Evolutionary conservation across 2,329 filamentous ascomycete species (phyloP).

Genomic region (Hortaea sp.): DNA sequence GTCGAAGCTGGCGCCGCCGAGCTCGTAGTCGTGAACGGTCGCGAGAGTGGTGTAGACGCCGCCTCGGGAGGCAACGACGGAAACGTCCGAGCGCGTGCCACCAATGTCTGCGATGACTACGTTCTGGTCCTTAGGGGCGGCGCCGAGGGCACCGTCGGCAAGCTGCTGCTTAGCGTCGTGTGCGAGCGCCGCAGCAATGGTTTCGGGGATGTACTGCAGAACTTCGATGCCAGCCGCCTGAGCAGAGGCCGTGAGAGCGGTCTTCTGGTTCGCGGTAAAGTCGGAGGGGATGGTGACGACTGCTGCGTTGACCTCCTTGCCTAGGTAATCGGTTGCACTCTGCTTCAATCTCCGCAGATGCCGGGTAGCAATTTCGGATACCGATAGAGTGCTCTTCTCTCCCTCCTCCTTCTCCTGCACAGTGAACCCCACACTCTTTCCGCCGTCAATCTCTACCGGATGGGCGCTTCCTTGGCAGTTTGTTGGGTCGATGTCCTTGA

Average conservation of each 20-base stretch:
- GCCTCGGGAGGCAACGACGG: constrained; percentile 80
- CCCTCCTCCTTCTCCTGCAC: constrained; percentile 56
- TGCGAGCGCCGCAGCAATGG: constrained; percentile 76
- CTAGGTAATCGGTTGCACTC: constrained; percentile 84
- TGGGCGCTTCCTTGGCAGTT: constrained; percentile 91
- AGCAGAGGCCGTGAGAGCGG: constrained; percentile 66
- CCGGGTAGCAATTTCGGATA: constrained; percentile 73
- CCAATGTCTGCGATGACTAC: constrained; percentile 87
- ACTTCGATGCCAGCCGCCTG: constrained; percentile 76
- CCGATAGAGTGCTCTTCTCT: constrained; percentile 55
- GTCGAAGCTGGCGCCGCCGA: constrained; percentile 76
- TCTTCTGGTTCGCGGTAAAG: constrained; percentile 78
- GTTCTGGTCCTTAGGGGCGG: constrained; percentile 70
- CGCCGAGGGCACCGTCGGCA: constrained; percentile 1
- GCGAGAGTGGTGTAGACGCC: constrained; percentile 95
- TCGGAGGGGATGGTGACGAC: constrained; percentile 92
- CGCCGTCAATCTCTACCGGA: constrained; percentile 62
- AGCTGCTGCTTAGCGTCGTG: constrained; percentile 58
- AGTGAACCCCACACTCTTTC: constrained; percentile 59
- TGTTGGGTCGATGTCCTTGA: constrained; percentile 93
- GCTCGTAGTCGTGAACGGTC: constrained; percentile 91
- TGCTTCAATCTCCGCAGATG: constrained; percentile 72
- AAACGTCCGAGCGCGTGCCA: constrained; percentile 83
- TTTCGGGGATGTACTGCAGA: constrained; percentile 86
- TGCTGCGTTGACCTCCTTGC: constrained; percentile 86